Conservation (phyloP, 352 stramenopile species). For the Phytopythium oedochilum region DNA sequence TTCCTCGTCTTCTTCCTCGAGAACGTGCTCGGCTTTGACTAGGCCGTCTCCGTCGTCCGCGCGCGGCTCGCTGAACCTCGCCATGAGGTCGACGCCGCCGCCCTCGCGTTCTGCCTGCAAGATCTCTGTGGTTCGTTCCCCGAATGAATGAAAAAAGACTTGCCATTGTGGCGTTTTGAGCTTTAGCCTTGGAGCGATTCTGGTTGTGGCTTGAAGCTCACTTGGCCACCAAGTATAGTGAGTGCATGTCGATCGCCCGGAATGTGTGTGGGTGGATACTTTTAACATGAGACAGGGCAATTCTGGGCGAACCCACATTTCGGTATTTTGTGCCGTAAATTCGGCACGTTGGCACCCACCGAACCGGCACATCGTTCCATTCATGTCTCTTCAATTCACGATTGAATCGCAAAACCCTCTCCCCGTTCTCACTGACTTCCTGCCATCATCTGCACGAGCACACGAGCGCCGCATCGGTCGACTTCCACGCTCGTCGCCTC, state of each 20-base stretch:
- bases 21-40: constrained; percentile 90
- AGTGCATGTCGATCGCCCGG: too few relatives aligned
- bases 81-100: too few relatives aligned
- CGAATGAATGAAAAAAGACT: not conserved
- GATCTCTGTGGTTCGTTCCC: not conserved
- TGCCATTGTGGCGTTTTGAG: not conserved
- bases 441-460: not conserved
- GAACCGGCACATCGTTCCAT: not conserved
- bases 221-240: too few relatives aligned
- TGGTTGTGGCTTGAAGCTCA: too few relatives aligned
- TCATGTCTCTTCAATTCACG: not conserved
- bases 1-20: constrained; percentile 91
- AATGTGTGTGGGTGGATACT: too few relatives aligned
- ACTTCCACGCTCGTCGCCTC: not conserved
- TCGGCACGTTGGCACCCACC: not conserved
- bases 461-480: not conserved
- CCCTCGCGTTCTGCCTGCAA: too few relatives aligned
- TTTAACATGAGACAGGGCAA: too few relatives aligned
- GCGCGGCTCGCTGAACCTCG: too few relatives aligned
- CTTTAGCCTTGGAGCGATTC: too few relatives aligned
- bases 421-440: not conserved
- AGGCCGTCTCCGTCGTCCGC: too few relatives aligned
- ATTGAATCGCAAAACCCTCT: constrained; percentile 3
- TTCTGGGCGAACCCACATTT: too few relatives aligned
- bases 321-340: not conserved